Evolutionary conservation across 2,329 filamentous ascomycete genomes (phyloP).

Genomic region (Trichothecium sympodiale): DNA sequence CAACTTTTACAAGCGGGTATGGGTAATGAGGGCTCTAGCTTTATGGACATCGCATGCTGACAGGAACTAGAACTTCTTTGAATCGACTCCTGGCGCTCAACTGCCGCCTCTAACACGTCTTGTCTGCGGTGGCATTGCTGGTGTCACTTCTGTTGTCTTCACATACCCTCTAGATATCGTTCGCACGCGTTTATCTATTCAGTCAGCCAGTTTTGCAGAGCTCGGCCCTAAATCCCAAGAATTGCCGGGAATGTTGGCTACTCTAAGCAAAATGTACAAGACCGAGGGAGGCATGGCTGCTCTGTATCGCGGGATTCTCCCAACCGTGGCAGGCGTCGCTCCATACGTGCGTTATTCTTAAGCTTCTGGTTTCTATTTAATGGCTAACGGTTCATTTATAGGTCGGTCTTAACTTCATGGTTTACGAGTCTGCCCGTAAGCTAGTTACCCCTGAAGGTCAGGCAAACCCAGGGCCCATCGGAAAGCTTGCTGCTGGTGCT

Average conservation of each 20-base stretch:
- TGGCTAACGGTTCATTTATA: constrained; percentile 20
- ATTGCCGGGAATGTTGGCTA: constrained; percentile 86
- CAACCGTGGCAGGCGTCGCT: constrained; percentile 88
- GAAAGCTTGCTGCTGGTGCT: constrained; percentile 82
- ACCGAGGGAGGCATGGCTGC: constrained; percentile 77
- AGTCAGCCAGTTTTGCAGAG: constrained; percentile 86
- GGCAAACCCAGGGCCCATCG: constrained; percentile 63
- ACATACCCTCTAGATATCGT: constrained; percentile 98
- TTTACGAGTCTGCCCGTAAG: constrained; percentile 79
- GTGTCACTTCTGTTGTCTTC: constrained; percentile 87
- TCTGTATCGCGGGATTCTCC: constrained; percentile 88
- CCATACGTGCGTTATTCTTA: constrained; percentile 56
- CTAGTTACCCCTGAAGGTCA: constrained; percentile 82
- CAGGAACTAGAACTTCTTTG: constrained; percentile 54
- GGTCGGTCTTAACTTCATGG: constrained; percentile 98
- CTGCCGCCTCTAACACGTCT: constrained; percentile 66
- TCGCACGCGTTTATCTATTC: constrained; percentile 89
- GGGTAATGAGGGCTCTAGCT: constrained; percentile 19
- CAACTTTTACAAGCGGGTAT: constrained; percentile 88
- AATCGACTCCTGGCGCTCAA: constrained; percentile 61
- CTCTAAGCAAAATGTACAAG: constrained; percentile 74
- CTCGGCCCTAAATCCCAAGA: constrained; percentile 54
- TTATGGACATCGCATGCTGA: constrained; percentile 1
- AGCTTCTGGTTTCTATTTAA: constrained; percentile 1
- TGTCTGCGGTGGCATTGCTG: constrained; percentile 81